Conservation (phyloP, 352 stramenopile genomes). For the Globisporangium radiosum region DNA sequence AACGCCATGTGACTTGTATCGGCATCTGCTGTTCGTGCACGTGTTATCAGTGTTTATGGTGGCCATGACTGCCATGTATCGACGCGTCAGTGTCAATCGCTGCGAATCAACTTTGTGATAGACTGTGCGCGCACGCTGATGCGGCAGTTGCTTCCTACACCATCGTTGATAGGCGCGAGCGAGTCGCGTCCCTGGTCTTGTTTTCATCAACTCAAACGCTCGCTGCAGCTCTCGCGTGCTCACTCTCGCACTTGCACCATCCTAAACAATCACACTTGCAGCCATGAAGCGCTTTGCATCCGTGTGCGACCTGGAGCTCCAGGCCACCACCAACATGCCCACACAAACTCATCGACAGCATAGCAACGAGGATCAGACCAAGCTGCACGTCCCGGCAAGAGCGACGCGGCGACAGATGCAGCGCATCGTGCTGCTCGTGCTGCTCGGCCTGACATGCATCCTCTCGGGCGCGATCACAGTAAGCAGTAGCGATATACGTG, state of each 20-base stretch:
- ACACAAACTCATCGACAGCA: background rate
- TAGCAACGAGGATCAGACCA: background rate
- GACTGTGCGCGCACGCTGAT: background rate
- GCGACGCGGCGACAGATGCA: constrained; percentile 2
- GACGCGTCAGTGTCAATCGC: background rate
- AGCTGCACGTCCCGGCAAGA: background rate
- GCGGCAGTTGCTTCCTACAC: background rate
- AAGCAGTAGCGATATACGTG: background rate
- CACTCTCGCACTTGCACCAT: background rate
- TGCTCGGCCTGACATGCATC: constrained; percentile 3
- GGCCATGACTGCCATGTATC: too few relatives aligned
- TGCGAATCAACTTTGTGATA: background rate
- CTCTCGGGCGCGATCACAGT: constrained; percentile 6
- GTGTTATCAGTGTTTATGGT: too few relatives aligned
- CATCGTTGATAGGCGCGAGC: too few relatives aligned
- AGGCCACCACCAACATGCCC: background rate
- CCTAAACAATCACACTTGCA: background rate
- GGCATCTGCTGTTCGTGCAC: too few relatives aligned
- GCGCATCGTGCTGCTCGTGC: constrained; percentile 3
- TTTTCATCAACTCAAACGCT: background rate
- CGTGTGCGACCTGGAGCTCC: constrained; percentile 11
- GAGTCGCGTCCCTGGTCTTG: background rate
- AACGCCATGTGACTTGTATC: too few relatives aligned
- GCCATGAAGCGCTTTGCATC: constrained; percentile 11
- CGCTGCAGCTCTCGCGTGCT: background rate